Percentiles rank a stretch among this genome's conserved stretches.
phyloP scores from a whole-genome alignment of 495 filamentous ascomycete genomes.

The Entonaema liquescens region DNA sequence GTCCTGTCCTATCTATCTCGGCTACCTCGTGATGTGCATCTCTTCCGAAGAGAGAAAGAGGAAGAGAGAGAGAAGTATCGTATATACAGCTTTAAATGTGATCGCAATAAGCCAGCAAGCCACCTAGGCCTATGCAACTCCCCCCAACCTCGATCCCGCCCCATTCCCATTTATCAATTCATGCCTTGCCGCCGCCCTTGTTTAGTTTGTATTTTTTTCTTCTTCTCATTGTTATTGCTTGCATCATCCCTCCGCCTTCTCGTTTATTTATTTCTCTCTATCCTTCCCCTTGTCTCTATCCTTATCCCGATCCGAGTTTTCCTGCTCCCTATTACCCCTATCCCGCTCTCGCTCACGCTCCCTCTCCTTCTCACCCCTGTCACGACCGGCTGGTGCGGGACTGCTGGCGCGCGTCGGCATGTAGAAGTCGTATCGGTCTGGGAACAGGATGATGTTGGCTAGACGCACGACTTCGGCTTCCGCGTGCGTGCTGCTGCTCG shows the following conservation, averaged over 20 bases:
- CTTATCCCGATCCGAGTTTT: conserved; percentile 24
- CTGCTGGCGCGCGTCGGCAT: conserved; percentile 52
- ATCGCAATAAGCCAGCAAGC: background rate
- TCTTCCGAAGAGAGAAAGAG: background rate
- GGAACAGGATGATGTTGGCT: conserved; percentile 61
- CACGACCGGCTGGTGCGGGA: conserved; percentile 23
- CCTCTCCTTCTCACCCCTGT: conserved; percentile 27
- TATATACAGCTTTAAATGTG: conserved; percentile 30
- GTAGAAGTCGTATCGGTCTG: conserved; percentile 60
- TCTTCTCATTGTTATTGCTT: background rate
- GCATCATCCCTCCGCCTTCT: background rate
- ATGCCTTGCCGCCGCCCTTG: background rate
- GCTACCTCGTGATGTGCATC: conserved; percentile 6
- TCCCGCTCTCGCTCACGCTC: conserved; percentile 23
- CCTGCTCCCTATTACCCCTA: conserved; percentile 20
- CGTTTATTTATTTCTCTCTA: conserved; percentile 10
- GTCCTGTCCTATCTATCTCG: conserved; percentile 16
- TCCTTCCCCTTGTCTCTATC: conserved; percentile 37
- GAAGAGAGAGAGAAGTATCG: conserved; percentile 5
- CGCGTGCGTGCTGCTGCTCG: conserved; percentile 43
- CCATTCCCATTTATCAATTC: background rate
- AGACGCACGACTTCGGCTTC: conserved; percentile 59
- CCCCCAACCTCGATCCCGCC: background rate
- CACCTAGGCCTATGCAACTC: background rate
- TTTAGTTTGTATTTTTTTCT: background rate